These are phyloP conservation scores for Emiliania huxleyi DNA, from an alignment of 78 protist species.

Conservation along the genomic window DNA sequence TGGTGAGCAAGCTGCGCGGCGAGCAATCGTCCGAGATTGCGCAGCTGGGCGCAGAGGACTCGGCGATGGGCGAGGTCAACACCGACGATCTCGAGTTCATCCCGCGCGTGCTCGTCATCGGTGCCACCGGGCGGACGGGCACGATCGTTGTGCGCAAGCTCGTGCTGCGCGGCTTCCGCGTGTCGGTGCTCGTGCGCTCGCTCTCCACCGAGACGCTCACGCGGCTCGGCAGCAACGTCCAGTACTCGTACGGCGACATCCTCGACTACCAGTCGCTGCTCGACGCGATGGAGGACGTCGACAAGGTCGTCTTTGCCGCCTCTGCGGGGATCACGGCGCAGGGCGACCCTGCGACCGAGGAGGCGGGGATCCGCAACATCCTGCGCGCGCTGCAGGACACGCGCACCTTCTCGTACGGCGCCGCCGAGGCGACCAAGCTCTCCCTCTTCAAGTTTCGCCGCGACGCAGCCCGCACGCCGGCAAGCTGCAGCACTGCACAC, in stretches of 20 bases:
- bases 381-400: conserved; percentile 1
- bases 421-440: not conserved
- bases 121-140: not conserved
- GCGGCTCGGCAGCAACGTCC: not conserved
- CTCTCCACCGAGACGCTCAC: not conserved
- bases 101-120: not conserved
- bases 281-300: conserved; percentile 17
- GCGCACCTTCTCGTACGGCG: not conserved
- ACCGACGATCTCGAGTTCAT: not conserved
- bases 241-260: conserved; percentile 1
- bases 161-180: conserved; percentile 9
- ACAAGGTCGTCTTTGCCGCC: not conserved
- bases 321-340: no score
- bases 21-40: no score
- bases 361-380: not conserved
- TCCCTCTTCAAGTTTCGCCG: not conserved
- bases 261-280: not conserved
- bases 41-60: no score
- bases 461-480: no score
- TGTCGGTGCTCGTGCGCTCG: conserved; percentile 4
- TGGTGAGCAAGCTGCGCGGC: no score
- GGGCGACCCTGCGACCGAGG: not conserved
- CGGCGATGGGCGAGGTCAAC: not conserved
- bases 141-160: not conserved
- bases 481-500: no score